phyloP scores from a whole-genome alignment of 2,329 filamentous ascomycete genomes.

The Fusarium decemcellulare region DNA sequence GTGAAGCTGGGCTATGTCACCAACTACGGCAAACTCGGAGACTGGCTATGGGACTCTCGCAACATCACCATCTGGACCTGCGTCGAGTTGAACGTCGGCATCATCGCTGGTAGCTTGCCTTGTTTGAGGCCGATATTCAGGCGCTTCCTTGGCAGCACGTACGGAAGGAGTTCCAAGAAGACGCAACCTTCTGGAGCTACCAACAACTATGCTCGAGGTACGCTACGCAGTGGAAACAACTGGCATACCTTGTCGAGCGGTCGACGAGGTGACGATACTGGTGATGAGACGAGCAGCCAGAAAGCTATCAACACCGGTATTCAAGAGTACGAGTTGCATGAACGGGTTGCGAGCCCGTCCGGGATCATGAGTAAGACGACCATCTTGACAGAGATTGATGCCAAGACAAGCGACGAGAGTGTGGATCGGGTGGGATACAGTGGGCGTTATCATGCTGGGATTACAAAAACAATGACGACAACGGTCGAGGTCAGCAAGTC shows the following conservation, averaged over 20 bases:
- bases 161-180: constrained; percentile 49
- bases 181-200: constrained; percentile 43
- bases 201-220: constrained; percentile 42
- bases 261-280: constrained; percentile 27
- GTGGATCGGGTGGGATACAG: constrained; percentile 22
- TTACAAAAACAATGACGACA: constrained; percentile 49
- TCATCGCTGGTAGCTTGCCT: constrained; percentile 55
- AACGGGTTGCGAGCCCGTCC: constrained; percentile 27
- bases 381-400: constrained; percentile 39
- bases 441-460: constrained; percentile 27
- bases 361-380: constrained; percentile 34
- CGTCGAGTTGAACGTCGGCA: constrained; percentile 54
- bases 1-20: constrained; percentile 57
- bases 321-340: constrained; percentile 47
- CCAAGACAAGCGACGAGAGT: constrained; percentile 46
- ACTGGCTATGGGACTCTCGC: constrained; percentile 61
- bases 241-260: constrained; percentile 44
- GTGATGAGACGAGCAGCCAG: constrained; percentile 48
- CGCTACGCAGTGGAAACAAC: constrained; percentile 41
- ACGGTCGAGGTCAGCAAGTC: constrained; percentile 41
- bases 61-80: constrained; percentile 64
- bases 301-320: constrained; percentile 43
- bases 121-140: constrained; percentile 53
- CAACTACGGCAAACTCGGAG: constrained; percentile 56
- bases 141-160: constrained; percentile 48